Evolutionary conservation across 768 basidiomycete species (phyloP).

Genomic region (Suillus plorans): DNA sequence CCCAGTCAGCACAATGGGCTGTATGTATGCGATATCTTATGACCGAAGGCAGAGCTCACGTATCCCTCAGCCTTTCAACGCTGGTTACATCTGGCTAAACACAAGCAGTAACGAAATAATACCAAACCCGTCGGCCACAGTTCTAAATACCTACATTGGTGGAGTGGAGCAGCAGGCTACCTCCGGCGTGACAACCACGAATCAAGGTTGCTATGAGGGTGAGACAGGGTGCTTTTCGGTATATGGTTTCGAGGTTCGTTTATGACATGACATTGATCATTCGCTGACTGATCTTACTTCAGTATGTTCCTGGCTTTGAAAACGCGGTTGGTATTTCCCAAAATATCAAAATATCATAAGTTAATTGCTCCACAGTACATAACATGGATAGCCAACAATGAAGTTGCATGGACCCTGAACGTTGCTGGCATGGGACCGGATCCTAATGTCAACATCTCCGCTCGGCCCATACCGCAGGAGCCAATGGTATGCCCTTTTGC

Average conservation of each 20-base stretch:
- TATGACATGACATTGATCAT: background rate
- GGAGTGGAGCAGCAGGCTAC: constrained; percentile 77
- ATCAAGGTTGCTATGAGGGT: constrained; percentile 69
- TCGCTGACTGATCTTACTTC: background rate
- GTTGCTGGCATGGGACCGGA: constrained; percentile 69
- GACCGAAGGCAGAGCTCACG: background rate
- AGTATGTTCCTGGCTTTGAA: constrained; percentile 59
- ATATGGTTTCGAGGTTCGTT: constrained; percentile 77
- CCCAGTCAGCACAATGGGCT: constrained; percentile 84
- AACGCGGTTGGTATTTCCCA: constrained; percentile 46
- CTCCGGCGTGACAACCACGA: constrained; percentile 66
- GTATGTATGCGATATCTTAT: constrained; percentile 42
- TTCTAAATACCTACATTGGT: constrained; percentile 66
- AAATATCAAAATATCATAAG: background rate
- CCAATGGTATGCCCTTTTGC: constrained; percentile 64
- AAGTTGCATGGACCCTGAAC: constrained; percentile 72
- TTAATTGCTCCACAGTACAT: constrained; percentile 56
- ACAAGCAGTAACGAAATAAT: constrained; percentile 59
- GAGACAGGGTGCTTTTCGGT: constrained; percentile 60
- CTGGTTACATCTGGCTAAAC: constrained; percentile 68
- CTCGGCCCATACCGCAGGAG: constrained; percentile 73
- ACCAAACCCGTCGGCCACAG: constrained; percentile 49
- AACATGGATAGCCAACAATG: constrained; percentile 75
- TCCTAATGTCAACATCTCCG: constrained; percentile 53
- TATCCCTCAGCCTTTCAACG: constrained; percentile 65